Evolutionary conservation across 345 rosid species (phyloP).

Genomic region (Garcia nutans): DNA sequence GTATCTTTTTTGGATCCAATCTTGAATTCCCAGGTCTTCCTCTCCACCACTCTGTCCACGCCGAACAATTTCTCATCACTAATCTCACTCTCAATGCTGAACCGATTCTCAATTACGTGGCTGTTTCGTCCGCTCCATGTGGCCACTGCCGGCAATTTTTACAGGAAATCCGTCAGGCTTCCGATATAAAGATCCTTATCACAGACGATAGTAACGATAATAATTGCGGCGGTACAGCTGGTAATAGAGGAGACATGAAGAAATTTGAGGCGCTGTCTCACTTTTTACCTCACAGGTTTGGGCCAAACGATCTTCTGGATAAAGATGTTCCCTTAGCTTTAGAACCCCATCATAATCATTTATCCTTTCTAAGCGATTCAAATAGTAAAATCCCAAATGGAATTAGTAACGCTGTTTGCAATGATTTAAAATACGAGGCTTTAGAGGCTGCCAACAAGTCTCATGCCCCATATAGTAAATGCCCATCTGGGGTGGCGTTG

Average conservation of each 20-base stretch:
- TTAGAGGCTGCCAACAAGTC: conserved; percentile 77
- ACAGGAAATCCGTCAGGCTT: conserved; percentile 75
- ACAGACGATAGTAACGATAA: conserved; percentile 23
- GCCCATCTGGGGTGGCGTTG: conserved; percentile 87
- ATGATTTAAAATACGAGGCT: conserved; percentile 46
- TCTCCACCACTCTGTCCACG: conserved; percentile 87
- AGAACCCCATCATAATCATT: conserved; percentile 55
- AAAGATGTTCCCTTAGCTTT: conserved; percentile 61
- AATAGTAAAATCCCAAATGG: conserved; percentile 20
- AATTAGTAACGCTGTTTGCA: neutral
- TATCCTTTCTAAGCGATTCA: conserved; percentile 27
- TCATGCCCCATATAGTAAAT: conserved; percentile 81
- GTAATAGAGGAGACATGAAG: conserved; percentile 4
- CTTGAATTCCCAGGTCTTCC: conserved; percentile 91
- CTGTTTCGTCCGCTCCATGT: conserved; percentile 94
- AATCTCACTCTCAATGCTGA: conserved; percentile 75
- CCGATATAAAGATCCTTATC: conserved; percentile 54
- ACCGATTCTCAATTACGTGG: conserved; percentile 45
- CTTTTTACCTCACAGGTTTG: conserved; percentile 74
- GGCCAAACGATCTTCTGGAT: conserved; percentile 72
- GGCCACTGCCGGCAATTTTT: conserved; percentile 99
- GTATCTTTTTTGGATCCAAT: conserved; percentile 82
- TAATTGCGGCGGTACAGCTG: conserved; percentile 5
- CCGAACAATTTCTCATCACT: conserved; percentile 93
- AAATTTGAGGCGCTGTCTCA: conserved; percentile 41